Evolutionary conservation across 192 early-diverging fungal species (phyloP).

Genomic region (Linderina pennispora): DNA sequence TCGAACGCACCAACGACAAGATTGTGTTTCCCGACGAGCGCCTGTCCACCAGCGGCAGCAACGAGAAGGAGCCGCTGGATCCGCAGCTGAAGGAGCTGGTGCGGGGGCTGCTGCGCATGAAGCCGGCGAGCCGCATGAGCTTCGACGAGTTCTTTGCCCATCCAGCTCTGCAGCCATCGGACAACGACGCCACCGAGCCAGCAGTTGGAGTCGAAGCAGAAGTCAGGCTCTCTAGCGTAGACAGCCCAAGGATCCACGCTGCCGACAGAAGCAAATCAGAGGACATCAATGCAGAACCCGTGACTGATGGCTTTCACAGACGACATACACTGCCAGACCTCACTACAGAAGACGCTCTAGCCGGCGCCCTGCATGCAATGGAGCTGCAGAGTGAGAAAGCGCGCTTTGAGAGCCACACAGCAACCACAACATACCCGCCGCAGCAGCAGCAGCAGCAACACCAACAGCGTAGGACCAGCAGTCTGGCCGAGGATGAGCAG

Average conservation of each 20-base stretch:
- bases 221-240: too few species aligned
- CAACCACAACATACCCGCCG: neutral
- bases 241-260: too few species aligned
- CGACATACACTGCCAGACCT: too few species aligned
- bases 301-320: too few species aligned
- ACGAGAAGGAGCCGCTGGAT: slow-evolving; percentile 8
- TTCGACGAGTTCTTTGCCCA: slow-evolving; percentile 96
- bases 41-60: neutral
- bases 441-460: neutral
- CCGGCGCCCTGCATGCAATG: too few species aligned
- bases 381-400: too few species aligned
- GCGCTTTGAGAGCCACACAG: too few species aligned
- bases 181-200: slow-evolving; percentile 1
- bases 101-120: slow-evolving; percentile 73
- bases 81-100: slow-evolving; percentile 54
- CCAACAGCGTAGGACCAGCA: neutral
- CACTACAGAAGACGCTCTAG: too few species aligned
- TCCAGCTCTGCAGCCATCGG: slow-evolving; percentile 48
- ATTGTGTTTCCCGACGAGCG: slow-evolving; percentile 81
- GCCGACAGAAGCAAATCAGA: too few species aligned
- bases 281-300: too few species aligned
- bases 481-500: slow-evolving; percentile 39
- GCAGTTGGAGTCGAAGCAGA: neutral
- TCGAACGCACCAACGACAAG: slow-evolving; percentile 77
- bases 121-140: slow-evolving; percentile 81